phyloP scores from a whole-genome alignment of 2,329 filamentous ascomycete species.

The Pseudopyricularia cyperi region DNA sequence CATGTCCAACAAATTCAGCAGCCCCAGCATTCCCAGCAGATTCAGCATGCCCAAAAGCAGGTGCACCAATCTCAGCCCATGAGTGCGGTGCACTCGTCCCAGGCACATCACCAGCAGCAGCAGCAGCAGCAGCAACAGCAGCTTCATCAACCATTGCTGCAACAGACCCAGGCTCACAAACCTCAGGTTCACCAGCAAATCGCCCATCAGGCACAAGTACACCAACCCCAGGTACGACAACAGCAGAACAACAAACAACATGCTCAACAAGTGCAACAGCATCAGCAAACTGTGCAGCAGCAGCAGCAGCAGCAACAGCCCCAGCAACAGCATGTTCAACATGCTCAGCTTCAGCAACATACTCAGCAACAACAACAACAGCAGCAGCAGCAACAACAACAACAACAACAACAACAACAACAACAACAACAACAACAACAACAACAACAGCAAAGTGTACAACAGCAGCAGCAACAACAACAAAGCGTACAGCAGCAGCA shows the following conservation, averaged over 20 bases:
- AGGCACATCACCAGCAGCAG: not conserved
- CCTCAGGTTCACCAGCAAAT: not conserved
- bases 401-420: slow-evolving; percentile 9
- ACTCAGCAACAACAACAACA: slow-evolving; percentile 19
- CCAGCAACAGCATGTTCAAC: slow-evolving; percentile 20
- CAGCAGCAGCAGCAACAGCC: slow-evolving; percentile 16
- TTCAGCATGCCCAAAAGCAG: slow-evolving; percentile 11
- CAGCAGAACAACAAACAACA: not conserved
- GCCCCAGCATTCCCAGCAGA: slow-evolving; percentile 17
- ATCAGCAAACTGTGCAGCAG: not conserved
- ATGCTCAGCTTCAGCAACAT: slow-evolving; percentile 17
- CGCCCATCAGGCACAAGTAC: slow-evolving; percentile 1
- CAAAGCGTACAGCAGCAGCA: slow-evolving; percentile 6
- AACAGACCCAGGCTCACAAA: slow-evolving; percentile 1
- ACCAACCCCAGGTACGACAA: not conserved
- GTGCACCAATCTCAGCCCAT: slow-evolving; percentile 7
- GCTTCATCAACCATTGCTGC: not conserved
- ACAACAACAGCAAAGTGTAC: slow-evolving; percentile 6
- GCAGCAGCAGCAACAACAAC: slow-evolving; percentile 15
- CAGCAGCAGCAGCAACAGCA: slow-evolving; percentile 1
- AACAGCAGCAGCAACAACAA: not conserved
- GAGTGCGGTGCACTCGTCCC: not conserved
- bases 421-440: slow-evolving; percentile 14
- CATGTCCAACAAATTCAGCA: slow-evolving; percentile 9
- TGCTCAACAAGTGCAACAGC: slow-evolving; percentile 9